Evolutionary conservation across 805 yeast genomes (phyloP).

Genomic region (Candida ipomoeae): DNA sequence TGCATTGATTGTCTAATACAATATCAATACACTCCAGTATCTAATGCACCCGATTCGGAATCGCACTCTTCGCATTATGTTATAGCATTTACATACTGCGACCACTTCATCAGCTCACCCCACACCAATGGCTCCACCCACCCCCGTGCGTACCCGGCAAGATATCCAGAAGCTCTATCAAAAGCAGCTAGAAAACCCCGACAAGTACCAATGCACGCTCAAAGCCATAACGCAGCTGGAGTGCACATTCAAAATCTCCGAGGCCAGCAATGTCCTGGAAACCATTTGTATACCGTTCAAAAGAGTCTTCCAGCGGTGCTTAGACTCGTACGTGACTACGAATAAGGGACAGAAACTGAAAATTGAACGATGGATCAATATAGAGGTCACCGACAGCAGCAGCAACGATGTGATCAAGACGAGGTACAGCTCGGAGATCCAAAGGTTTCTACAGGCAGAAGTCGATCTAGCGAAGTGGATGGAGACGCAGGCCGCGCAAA

Average conservation of each 20-base stretch:
- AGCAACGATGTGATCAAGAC: conserved; percentile 27
- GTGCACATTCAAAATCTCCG: conserved; percentile 35
- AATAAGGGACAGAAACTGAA: conserved; percentile 25
- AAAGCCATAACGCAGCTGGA: conserved; percentile 38
- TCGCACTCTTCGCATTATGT: conserved; percentile 1
- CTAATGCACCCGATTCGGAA: background rate
- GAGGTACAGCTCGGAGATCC: conserved; percentile 24
- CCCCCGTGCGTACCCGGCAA: conserved; percentile 32
- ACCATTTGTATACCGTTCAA: conserved; percentile 43
- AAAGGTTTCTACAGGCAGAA: conserved; percentile 37
- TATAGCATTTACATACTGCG: background rate
- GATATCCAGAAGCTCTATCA: conserved; percentile 27
- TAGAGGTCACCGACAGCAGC: conserved; percentile 33
- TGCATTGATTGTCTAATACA: background rate
- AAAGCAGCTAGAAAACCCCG: conserved; percentile 27
- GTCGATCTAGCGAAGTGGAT: conserved; percentile 32
- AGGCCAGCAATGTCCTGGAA: conserved; percentile 24
- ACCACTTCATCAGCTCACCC: background rate
- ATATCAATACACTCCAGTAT: too few relatives aligned
- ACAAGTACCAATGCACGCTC: conserved; percentile 30
- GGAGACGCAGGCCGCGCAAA: conserved; percentile 16
- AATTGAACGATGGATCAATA: conserved; percentile 32
- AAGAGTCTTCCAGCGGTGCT: conserved; percentile 38
- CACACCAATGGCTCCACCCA: conserved; percentile 40
- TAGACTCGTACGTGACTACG: conserved; percentile 21